Base-by-base conservation (phyloP, 495 filamentous ascomycete species). In the Beverwykella pulmonaria region DNA sequence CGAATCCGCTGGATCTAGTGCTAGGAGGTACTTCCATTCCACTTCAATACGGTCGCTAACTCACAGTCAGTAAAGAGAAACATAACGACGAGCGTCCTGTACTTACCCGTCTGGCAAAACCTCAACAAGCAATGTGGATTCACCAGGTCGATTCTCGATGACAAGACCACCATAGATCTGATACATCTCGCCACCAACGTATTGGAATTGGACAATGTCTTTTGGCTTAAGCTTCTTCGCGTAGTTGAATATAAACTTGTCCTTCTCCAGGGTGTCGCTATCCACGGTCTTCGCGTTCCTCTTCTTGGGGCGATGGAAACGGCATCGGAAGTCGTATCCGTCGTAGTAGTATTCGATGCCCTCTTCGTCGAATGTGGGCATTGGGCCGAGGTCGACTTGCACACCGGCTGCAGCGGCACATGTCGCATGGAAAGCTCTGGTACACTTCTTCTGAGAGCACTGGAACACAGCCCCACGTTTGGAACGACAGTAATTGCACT, bases 381-480 rank as follows among this genome's bases (percentile, higher is more conserved):
- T 86, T 26, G 89, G 84, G 15, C 89, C 91, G 72, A 90, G 85
- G 73, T 99, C 93, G 46, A 96, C 88, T 68, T 93, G 86, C 9
- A 98, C 93, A 41, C 95, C 94, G 46, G 93, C 94, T 17, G 92
- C 85, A 23, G 90, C 87, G 1, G 94, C 93, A 73, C 94, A 99
- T 15, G 92, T 98, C 1, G 93, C 92, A 76, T 99, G 94, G 75
- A 96, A 99, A 2, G 95, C 88, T 63, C 93, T 82, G 25, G 90
- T 90, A 75, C 94, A 99, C 76, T 97, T 98, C 81, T 92, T 94
- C 61, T 88, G 87, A 7, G 92, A 94, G 79, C 94, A 99, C 76
- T 99, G 94, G 80, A 99, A 96, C 77, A 93, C 96, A 17, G 92
- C 90, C 27, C 94, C 94, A 64, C 89, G 92, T 74, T 92, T 94